Conservation (phyloP, 2,329 filamentous ascomycete genomes). For the Anthostomella pinea region DNA sequence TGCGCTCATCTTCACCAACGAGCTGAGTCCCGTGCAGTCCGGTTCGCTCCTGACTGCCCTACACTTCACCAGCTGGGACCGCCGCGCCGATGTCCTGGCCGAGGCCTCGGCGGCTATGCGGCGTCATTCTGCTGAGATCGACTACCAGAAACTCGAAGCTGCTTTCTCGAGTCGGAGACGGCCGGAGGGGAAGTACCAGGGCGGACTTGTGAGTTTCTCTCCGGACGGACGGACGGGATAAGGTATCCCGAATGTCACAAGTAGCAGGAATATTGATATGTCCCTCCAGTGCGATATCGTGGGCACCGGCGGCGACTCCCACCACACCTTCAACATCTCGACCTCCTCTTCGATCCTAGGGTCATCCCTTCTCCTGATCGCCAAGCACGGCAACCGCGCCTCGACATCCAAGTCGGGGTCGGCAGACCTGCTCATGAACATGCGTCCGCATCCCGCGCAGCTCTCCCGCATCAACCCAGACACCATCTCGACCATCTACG, state of each 20-base stretch:
- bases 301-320: constrained; percentile 91
- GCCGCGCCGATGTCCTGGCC: constrained; percentile 79
- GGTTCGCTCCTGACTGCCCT: constrained; percentile 85
- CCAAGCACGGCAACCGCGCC: constrained; percentile 94
- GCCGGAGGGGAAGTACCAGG: constrained; percentile 71
- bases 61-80: constrained; percentile 86
- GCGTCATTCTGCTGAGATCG: constrained; percentile 69
- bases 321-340: constrained; percentile 98
- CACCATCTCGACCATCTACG: constrained; percentile 72
- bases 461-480: constrained; percentile 70
- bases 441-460: constrained; percentile 68
- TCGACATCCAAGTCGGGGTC: constrained; percentile 95
- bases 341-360: constrained; percentile 93
- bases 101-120: constrained; percentile 84
- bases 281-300: constrained; percentile 76
- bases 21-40: constrained; percentile 82
- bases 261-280: not conserved
- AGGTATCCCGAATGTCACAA: not conserved
- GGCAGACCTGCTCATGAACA: constrained; percentile 81
- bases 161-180: constrained; percentile 60
- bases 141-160: constrained; percentile 57
- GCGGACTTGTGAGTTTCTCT: constrained; percentile 68
- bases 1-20: constrained; percentile 86
- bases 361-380: constrained; percentile 78
- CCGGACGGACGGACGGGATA: not conserved